Conservation (phyloP, 768 basidiomycete species). For the Naganishia antarctica region DNA sequence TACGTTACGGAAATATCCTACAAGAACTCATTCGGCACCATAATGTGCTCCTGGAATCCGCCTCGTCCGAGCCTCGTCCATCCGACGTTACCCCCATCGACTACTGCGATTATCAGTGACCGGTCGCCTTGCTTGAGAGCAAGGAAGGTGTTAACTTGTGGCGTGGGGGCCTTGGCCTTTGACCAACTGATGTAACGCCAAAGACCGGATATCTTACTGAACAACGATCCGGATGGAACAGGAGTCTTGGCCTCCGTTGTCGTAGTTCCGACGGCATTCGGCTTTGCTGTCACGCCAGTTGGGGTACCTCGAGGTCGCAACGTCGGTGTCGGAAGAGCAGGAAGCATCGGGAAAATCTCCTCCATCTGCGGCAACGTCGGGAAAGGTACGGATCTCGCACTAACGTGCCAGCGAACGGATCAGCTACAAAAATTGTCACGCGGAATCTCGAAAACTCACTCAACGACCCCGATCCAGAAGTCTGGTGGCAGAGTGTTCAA, state of each 20-base stretch:
- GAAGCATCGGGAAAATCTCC: constrained; percentile 65
- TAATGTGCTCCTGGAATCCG: constrained; percentile 77
- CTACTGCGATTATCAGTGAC: constrained; percentile 75
- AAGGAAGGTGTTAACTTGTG: constrained; percentile 63
- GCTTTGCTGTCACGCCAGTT: background rate
- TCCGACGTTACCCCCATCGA: constrained; percentile 78
- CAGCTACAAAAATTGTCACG: too few relatives aligned
- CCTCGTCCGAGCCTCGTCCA: constrained; percentile 86
- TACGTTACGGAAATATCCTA: background rate
- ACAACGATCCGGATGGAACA: background rate
- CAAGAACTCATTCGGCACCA: constrained; percentile 49
- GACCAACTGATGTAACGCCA: background rate
- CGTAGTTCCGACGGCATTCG: background rate
- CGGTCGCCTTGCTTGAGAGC: constrained; percentile 78
- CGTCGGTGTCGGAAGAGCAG: constrained; percentile 60
- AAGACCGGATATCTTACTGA: background rate
- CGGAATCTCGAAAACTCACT: constrained; percentile 55
- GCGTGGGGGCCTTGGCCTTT: background rate
- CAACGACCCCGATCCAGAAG: constrained; percentile 77
- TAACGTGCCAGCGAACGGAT: too few relatives aligned
- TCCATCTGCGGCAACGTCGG: constrained; percentile 75
- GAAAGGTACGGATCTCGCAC: constrained; percentile 75
- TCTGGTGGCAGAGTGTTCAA: constrained; percentile 68
- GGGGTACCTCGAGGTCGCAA: constrained; percentile 16
- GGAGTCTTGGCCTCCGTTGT: background rate